Base-by-base conservation (phyloP, 306 rosid species). In the Argentina anserina region DNA sequence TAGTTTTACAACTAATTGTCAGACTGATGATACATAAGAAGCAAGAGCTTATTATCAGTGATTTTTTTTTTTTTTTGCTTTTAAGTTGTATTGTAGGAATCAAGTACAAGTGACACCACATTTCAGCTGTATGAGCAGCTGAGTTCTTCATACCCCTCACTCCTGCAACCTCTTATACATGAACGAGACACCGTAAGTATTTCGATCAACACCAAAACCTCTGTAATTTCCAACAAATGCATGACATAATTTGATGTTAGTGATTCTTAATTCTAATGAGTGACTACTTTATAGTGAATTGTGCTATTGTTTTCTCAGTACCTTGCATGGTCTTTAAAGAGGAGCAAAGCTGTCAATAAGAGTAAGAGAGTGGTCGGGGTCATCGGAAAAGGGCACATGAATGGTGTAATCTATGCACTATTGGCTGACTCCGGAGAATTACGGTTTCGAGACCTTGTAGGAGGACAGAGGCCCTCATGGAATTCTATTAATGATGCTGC, bases 361-460 rank as follows among this genome's bases (percentile, higher is more conserved):
- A 71, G 98, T 55, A 91, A 86, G 72, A 64, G 69, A n/a, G 96
- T 94, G 79, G 97, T 91, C 45, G 98, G 96, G 42, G 97, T 94
- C 20, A 88, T 91, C 69, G 97, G 98, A 70, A 91, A 87, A 61
- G 97, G 98, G 43, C 96, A 89, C 80, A 84, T 94, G 96, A 94
- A 89, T 36, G 96, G 97, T 28, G 95, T 94, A 17, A 76, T 94
- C 75, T 84, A 91, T 49, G 79, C 95, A 36, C 67, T 91, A 41
- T 56, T 88, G 64, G 87, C 95, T 1, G 93, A 88, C 75, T 88
- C 73, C 0, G 96, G 95, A 37, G 73, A 86, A 77, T 69, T 89
- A 69, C 83, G 91, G 55, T 94, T 94, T 79, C 72, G 93, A 62
- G 95, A 94, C 59, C 87, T 94, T 69, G 88, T 74, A 0, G 97